Conservation (phyloP, 2,329 filamentous ascomycete genomes). For the Trichoderma sp. region DNA sequence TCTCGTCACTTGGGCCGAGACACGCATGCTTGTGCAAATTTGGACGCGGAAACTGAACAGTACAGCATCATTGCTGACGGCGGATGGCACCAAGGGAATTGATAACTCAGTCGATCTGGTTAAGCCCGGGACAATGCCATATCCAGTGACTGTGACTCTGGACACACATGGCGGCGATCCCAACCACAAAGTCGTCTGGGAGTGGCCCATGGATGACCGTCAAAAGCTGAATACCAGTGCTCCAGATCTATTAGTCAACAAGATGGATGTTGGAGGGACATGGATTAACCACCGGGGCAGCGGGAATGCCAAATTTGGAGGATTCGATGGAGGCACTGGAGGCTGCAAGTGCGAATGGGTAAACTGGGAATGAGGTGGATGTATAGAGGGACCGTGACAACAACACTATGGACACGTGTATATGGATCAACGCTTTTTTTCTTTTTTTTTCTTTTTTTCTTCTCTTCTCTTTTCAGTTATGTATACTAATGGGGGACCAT, state of each 20-base stretch:
- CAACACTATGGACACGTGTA: not conserved
- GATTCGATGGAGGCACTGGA: constrained; percentile 63
- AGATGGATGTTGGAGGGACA: constrained; percentile 52
- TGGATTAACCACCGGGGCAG: constrained; percentile 53
- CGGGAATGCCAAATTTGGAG: constrained; percentile 52
- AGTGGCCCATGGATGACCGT: constrained; percentile 51
- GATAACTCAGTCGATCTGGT: constrained; percentile 35
- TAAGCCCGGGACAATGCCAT: constrained; percentile 62
- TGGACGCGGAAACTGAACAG: constrained; percentile 57
- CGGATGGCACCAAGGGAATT: constrained; percentile 33
- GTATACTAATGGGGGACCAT: not conserved
- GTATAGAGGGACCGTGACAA: no score
- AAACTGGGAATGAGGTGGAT: constrained; percentile 45
- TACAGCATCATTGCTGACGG: constrained; percentile 42
- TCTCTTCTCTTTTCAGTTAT: not conserved
- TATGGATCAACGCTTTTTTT: not conserved
- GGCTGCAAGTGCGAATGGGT: constrained; percentile 64
- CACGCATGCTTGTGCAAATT: constrained; percentile 64
- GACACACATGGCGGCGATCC: constrained; percentile 64
- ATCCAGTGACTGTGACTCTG: constrained; percentile 60
- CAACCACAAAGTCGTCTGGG: constrained; percentile 55
- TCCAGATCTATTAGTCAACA: constrained; percentile 49
- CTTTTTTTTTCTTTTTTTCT: not conserved
- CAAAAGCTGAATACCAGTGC: constrained; percentile 47
- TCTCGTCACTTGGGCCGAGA: constrained; percentile 60